These are phyloP conservation scores for Hevea brasiliensis DNA, from an alignment of 345 rosid genomes.

Conservation along the genomic window DNA sequence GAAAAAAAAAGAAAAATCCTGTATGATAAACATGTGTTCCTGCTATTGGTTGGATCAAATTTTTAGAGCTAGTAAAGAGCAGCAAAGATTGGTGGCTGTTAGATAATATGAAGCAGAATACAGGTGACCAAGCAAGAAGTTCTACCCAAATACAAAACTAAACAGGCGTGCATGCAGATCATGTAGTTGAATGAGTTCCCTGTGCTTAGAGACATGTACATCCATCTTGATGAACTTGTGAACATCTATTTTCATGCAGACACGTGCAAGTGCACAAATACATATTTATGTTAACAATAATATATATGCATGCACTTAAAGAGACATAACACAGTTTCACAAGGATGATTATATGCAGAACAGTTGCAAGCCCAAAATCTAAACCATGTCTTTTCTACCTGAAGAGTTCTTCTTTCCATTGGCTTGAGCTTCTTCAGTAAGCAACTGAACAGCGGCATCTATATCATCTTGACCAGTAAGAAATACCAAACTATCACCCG, in stretches of 20 bases:
- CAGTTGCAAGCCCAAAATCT: conserved; percentile 11
- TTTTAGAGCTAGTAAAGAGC: conserved; percentile 1
- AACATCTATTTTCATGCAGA: neutral
- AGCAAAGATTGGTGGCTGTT: neutral
- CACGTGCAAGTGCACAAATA: neutral
- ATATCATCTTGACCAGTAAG: conserved; percentile 99
- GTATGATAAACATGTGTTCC: conserved; percentile 4
- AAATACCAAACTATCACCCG: conserved; percentile 87
- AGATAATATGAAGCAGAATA: neutral
- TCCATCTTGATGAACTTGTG: neutral
- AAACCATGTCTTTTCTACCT: conserved; percentile 41
- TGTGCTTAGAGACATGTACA: neutral
- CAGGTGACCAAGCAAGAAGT: neutral
- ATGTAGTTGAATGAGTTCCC: neutral
- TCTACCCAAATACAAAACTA: neutral
- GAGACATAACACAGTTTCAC: neutral
- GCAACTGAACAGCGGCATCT: conserved; percentile 62
- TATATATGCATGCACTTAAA: neutral
- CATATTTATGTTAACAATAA: neutral
- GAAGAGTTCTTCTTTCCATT: conserved; percentile 55
- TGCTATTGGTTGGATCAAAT: conserved; percentile 4
- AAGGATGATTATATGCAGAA: neutral
- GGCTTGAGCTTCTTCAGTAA: conserved; percentile 70
- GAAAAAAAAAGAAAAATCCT: neutral
- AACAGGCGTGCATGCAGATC: neutral